Conservation (phyloP, 2,329 filamentous ascomycete species). For the Mollisiaceae sp. region DNA sequence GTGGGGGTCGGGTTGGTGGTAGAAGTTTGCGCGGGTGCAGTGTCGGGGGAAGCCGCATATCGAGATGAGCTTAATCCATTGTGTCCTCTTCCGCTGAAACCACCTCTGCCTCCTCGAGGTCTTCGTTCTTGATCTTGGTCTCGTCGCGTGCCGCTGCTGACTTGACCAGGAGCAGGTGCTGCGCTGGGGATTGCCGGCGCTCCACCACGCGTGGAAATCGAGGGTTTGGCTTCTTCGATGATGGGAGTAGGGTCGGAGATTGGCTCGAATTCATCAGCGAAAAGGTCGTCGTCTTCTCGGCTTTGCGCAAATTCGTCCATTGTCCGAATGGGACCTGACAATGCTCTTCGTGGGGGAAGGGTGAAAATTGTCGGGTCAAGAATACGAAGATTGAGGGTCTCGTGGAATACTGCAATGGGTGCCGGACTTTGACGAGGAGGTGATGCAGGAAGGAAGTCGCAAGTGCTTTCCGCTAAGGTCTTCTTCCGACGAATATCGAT, state of each 20-base stretch:
- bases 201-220: background rate
- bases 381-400: background rate
- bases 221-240: conserved; percentile 26
- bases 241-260: conserved; percentile 28
- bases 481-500: background rate
- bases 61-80: conserved; percentile 33
- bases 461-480: background rate
- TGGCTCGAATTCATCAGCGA: conserved; percentile 44
- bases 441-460: background rate
- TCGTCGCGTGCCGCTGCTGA: conserved; percentile 12
- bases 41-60: conserved; percentile 30
- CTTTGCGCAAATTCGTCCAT: conserved; percentile 45
- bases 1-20: conserved; percentile 5
- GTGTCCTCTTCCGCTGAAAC: conserved; percentile 26
- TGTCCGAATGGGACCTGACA: background rate
- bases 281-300: conserved; percentile 43
- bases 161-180: background rate
- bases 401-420: background rate
- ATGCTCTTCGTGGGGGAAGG: background rate
- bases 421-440: background rate
- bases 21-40: conserved; percentile 11
- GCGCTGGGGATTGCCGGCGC: conserved; percentile 10
- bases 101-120: conserved; percentile 27
- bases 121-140: conserved; percentile 25
- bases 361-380: background rate